Evolutionary conservation across 1,139 yeast genomes (phyloP).

Genomic region (Citeromyces siamensis): DNA sequence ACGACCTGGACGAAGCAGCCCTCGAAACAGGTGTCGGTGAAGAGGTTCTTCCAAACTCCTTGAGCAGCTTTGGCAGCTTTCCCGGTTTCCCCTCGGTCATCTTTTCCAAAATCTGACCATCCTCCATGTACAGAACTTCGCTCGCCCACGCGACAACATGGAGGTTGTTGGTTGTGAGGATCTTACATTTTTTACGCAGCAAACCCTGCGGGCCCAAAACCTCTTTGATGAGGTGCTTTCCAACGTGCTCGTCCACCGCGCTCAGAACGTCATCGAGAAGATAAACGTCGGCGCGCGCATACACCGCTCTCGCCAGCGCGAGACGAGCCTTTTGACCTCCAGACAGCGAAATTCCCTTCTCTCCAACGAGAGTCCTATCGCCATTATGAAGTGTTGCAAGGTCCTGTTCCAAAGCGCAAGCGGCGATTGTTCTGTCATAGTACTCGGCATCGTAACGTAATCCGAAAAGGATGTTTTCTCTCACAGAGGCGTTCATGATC

Average conservation of each 20-base stretch:
- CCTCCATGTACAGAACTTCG: slow-evolving; percentile 56
- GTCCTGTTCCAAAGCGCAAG: slow-evolving; percentile 68
- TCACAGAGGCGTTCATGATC: slow-evolving; percentile 67
- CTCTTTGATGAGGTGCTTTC: slow-evolving; percentile 45
- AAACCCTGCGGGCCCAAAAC: slow-evolving; percentile 57
- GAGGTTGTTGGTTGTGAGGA: slow-evolving; percentile 73
- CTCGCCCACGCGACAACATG: slow-evolving; percentile 61
- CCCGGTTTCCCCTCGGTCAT: slow-evolving; percentile 44
- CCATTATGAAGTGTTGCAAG: slow-evolving; percentile 67
- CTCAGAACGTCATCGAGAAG: slow-evolving; percentile 70
- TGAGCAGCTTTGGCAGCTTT: slow-evolving; percentile 48
- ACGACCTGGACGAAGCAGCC: slow-evolving; percentile 13
- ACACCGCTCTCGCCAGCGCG: slow-evolving; percentile 79
- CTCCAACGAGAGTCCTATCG: slow-evolving; percentile 79
- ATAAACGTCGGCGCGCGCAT: slow-evolving; percentile 72
- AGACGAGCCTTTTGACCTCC: slow-evolving; percentile 91
- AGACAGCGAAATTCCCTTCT: slow-evolving; percentile 77
- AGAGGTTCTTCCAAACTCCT: slow-evolving; percentile 59
- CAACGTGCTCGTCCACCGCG: slow-evolving; percentile 83
- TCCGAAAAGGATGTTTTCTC: slow-evolving; percentile 73
- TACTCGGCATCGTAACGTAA: slow-evolving; percentile 57
- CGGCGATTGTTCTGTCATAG: slow-evolving; percentile 56
- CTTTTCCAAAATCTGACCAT: slow-evolving; percentile 70
- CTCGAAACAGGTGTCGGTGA: slow-evolving; percentile 9
- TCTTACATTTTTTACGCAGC: slow-evolving; percentile 55